phyloP scores from a whole-genome alignment of 495 filamentous ascomycete genomes.

The Pyrenopolyporus hunteri region DNA sequence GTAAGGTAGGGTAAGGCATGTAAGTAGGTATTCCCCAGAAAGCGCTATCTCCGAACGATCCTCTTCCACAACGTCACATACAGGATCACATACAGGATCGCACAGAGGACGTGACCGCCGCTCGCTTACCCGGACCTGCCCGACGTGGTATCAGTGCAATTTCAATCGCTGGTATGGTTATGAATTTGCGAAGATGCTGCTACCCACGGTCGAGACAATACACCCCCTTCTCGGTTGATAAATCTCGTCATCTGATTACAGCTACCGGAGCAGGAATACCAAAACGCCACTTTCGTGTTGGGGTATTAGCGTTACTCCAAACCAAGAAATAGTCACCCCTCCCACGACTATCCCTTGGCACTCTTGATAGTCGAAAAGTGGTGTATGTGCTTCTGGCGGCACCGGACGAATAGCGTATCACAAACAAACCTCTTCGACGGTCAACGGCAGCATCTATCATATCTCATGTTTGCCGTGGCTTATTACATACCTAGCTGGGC shows the following conservation, averaged over 20 bases:
- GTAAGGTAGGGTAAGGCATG: background rate
- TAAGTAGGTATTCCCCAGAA: too few species aligned
- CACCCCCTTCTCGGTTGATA: constrained; percentile 11
- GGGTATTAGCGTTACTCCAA: constrained; percentile 32
- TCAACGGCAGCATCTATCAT: background rate
- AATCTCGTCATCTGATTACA: constrained; percentile 35
- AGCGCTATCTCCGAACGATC: background rate
- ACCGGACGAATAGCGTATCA: constrained; percentile 20
- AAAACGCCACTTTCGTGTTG: constrained; percentile 19
- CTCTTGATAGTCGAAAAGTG: constrained; percentile 1
- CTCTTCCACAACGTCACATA: background rate
- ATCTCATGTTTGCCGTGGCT: too few species aligned
- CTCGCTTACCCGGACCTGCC: constrained; percentile 12
- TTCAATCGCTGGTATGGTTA: constrained; percentile 16
- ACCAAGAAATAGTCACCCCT: constrained; percentile 29
- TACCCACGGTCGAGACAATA: constrained; percentile 28
- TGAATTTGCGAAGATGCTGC: constrained; percentile 20
- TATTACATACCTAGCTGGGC: background rate
- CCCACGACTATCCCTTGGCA: constrained; percentile 9
- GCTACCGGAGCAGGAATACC: constrained; percentile 12
- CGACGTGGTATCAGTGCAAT: constrained; percentile 13
- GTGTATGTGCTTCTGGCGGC: background rate
- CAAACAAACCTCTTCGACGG: constrained; percentile 2
- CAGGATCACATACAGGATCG: background rate
- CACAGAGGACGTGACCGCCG: constrained; percentile 23